phyloP scores from a whole-genome alignment of 148 eudicot species.

The Chenopodium quinoa region DNA sequence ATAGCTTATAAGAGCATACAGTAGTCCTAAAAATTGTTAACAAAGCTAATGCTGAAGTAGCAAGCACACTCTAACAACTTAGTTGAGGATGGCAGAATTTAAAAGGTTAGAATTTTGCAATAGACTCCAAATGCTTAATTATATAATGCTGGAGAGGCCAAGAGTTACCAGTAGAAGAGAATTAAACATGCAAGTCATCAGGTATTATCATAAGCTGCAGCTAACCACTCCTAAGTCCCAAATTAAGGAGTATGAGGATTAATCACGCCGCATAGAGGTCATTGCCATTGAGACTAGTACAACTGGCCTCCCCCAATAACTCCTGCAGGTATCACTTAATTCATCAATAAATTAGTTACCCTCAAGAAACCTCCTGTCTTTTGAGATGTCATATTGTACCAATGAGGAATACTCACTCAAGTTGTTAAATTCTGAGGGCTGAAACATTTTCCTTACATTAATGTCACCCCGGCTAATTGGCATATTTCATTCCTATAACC shows the following conservation, averaged over 20 bases:
- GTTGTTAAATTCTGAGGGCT: background rate
- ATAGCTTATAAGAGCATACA: background rate
- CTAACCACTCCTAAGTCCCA: background rate
- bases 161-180: background rate
- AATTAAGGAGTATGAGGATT: background rate
- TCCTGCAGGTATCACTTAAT: background rate
- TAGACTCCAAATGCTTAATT: background rate
- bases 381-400: background rate
- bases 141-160: background rate
- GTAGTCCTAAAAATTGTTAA: background rate
- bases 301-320: background rate
- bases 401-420: background rate
- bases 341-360: background rate
- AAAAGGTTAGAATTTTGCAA: background rate
- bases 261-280: background rate
- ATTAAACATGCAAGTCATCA: background rate
- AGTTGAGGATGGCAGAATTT: background rate
- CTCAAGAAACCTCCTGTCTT: background rate
- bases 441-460: background rate
- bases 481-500: background rate
- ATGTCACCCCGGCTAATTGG: background rate
- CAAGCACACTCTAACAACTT: background rate
- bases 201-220: background rate
- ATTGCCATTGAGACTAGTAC: background rate
- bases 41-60: background rate